Evolutionary conservation across 2,329 filamentous ascomycete species (phyloP).

Genomic region (Epichloe scottii): DNA sequence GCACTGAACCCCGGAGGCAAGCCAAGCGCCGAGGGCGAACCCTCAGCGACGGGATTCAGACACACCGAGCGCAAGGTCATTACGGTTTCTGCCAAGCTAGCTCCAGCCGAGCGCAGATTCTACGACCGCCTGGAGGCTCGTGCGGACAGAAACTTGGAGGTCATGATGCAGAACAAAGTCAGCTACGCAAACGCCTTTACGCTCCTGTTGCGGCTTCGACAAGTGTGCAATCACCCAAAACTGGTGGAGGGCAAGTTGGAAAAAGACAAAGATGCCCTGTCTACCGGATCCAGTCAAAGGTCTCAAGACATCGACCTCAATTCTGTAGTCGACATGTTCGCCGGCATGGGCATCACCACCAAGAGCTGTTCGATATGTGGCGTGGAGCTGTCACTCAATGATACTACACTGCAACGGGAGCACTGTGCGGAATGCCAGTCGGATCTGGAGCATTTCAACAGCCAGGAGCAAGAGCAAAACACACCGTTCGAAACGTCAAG

Average conservation of each 20-base stretch:
- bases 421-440: conserved; percentile 62
- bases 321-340: conserved; percentile 73
- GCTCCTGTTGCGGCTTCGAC: conserved; percentile 75
- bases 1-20: conserved; percentile 69
- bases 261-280: conserved; percentile 75
- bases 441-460: conserved; percentile 55
- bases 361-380: conserved; percentile 81
- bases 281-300: conserved; percentile 45
- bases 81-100: conserved; percentile 65
- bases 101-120: conserved; percentile 68
- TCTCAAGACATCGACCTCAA: conserved; percentile 57
- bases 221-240: conserved; percentile 90
- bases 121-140: conserved; percentile 75
- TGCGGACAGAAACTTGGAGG: conserved; percentile 74
- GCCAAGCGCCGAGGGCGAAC: conserved; percentile 34
- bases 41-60: conserved; percentile 59
- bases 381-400: conserved; percentile 44
- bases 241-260: conserved; percentile 75
- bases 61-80: conserved; percentile 86
- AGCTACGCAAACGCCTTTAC: conserved; percentile 94
- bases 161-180: conserved; percentile 73
- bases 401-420: conserved; percentile 26
- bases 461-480: conserved; percentile 27
- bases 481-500: conserved; percentile 26
- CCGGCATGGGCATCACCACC: conserved; percentile 63